Evolutionary conservation across 805 yeast species (phyloP).

Genomic region (Yamadazyma tumulicola): DNA sequence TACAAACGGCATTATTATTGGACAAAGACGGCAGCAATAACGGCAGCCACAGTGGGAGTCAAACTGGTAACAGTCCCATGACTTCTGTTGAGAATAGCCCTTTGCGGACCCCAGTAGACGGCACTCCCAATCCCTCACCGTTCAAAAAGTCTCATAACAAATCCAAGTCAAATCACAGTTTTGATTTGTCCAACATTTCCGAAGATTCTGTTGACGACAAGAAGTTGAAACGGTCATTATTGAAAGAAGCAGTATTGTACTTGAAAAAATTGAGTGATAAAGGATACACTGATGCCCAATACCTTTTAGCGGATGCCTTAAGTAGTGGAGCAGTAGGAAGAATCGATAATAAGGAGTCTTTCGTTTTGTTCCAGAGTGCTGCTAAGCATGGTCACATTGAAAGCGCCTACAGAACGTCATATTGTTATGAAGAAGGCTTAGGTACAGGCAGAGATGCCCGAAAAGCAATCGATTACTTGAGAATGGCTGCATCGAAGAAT

Average conservation of each 20-base stretch:
- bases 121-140: background rate
- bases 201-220: conserved; percentile 18
- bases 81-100: conserved; percentile 17
- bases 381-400: conserved; percentile 94
- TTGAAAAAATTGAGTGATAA: conserved; percentile 70
- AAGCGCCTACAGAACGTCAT: conserved; percentile 85
- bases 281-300: conserved; percentile 88
- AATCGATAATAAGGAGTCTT: conserved; percentile 73
- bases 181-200: conserved; percentile 12
- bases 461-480: conserved; percentile 76
- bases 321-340: conserved; percentile 82
- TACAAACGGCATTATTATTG: conserved; percentile 75
- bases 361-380: conserved; percentile 74
- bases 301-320: conserved; percentile 84
- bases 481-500: conserved; percentile 83
- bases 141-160: conserved; percentile 16
- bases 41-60: background rate
- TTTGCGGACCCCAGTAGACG: conserved; percentile 12
- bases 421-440: conserved; percentile 90
- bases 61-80: conserved; percentile 2
- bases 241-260: conserved; percentile 74
- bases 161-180: conserved; percentile 19
- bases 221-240: conserved; percentile 49
- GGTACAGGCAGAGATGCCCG: conserved; percentile 89
- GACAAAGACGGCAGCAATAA: conserved; percentile 21